These are phyloP conservation scores for Platanthera zijinensis DNA, from an alignment of 106 monocot genomes.

Conservation along the genomic window DNA sequence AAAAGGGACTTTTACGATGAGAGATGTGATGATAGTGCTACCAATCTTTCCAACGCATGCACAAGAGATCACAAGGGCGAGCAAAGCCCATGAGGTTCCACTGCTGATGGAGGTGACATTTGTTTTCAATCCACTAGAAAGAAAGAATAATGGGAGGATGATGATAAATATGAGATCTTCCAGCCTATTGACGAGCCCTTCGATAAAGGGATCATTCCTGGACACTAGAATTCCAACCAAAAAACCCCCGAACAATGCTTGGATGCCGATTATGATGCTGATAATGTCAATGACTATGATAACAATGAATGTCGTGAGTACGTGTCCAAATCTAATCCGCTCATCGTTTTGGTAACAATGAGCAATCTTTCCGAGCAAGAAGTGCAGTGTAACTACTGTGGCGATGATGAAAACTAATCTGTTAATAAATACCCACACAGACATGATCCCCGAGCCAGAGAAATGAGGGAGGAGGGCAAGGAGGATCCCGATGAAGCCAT, in stretches of 20 bases:
- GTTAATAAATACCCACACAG: conserved; percentile 20
- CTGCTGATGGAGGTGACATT: conserved; percentile 19
- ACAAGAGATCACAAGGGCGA: conserved; percentile 19
- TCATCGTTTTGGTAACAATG: conserved; percentile 21
- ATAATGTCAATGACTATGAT: conserved; percentile 19
- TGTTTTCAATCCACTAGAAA: conserved; percentile 30
- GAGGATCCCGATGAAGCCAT: conserved; percentile 14
- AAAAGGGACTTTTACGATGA: conserved; percentile 16
- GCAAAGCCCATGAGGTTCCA: conserved; percentile 16
- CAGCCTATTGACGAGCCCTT: conserved; percentile 20
- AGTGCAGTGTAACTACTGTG: conserved; percentile 10
- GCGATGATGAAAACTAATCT: conserved; percentile 14
- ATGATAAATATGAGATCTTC: conserved; percentile 25
- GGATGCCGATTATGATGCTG: conserved; percentile 22
- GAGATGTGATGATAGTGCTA: conserved; percentile 17
- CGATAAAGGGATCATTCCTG: conserved; percentile 22
- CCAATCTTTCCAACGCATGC: conserved; percentile 19
- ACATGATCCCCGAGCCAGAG: conserved; percentile 15
- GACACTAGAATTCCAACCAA: conserved; percentile 31
- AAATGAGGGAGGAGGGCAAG: conserved; percentile 18
- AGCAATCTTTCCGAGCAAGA: conserved; percentile 12
- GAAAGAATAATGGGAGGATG: conserved; percentile 31
- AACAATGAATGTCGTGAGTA: conserved; percentile 13
- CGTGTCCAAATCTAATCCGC: conserved; percentile 18
- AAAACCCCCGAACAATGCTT: conserved; percentile 37